These are phyloP conservation scores for Lactarius sp. DNA, from an alignment of 768 basidiomycete species.

Conservation along the genomic window DNA sequence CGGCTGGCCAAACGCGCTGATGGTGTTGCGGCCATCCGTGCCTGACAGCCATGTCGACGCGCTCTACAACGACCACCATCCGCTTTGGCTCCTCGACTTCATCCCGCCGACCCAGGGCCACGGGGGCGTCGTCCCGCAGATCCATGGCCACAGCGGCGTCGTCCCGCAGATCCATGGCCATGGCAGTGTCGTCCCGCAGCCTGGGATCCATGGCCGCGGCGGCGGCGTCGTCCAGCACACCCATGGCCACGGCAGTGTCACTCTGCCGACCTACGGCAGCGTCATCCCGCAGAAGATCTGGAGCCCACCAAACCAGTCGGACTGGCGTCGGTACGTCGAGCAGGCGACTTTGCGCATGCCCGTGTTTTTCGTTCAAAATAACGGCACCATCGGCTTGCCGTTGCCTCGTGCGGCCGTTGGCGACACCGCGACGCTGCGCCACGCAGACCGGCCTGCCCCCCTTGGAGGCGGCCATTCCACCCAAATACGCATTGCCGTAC, in stretches of 20 bases:
- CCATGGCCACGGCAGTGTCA: not conserved
- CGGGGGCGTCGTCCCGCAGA: too few relatives aligned
- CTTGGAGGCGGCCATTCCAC: slow-evolving; percentile 21
- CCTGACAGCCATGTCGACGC: not conserved
- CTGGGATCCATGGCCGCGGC: too few relatives aligned
- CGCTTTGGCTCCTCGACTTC: slow-evolving; percentile 18
- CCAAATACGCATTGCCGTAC: slow-evolving; percentile 18
- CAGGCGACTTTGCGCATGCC: slow-evolving; percentile 18
- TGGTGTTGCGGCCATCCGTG: slow-evolving; percentile 6
- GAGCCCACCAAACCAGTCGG: slow-evolving; percentile 20
- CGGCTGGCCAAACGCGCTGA: slow-evolving; percentile 7
- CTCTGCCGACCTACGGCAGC: not conserved
- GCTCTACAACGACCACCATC: not conserved
- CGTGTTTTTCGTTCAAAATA: slow-evolving; percentile 17
- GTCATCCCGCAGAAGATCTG: slow-evolving; percentile 19
- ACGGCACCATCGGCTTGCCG: slow-evolving; percentile 14
- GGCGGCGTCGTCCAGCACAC: slow-evolving; percentile 1
- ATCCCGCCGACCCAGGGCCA: not conserved
- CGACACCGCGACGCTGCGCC: slow-evolving; percentile 5
- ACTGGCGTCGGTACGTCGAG: slow-evolving; percentile 24
- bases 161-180: too few relatives aligned
- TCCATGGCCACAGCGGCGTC: too few relatives aligned
- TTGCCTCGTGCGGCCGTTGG: not conserved
- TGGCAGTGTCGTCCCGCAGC: too few relatives aligned
- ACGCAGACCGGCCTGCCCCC: not conserved